Evolutionary conservation across 352 stramenopile species (phyloP).

Genomic region (Phytophthora sansomeana): DNA sequence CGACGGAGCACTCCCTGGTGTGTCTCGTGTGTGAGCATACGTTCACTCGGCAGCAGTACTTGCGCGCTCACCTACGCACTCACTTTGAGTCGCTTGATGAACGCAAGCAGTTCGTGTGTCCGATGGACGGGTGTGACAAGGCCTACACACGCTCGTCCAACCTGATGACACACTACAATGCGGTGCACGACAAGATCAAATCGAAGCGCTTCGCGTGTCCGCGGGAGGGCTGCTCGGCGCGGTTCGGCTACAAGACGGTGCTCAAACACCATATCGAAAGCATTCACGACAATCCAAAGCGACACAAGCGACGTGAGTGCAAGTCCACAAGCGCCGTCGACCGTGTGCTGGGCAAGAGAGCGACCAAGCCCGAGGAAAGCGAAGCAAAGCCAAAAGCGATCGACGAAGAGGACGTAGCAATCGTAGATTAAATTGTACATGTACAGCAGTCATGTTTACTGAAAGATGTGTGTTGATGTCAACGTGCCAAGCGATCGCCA

Average conservation of each 20-base stretch:
- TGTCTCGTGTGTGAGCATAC: constrained; percentile 63
- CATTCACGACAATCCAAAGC: constrained; percentile 58
- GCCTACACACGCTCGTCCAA: constrained; percentile 78
- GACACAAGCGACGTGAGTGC: constrained; percentile 33
- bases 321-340: constrained; percentile 42
- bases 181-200: constrained; percentile 65
- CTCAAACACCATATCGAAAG: constrained; percentile 68
- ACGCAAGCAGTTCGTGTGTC: constrained; percentile 69
- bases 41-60: constrained; percentile 60
- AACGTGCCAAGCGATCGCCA: too few species aligned
- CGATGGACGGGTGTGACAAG: constrained; percentile 64
- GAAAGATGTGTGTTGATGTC: too few species aligned
- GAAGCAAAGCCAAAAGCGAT: background rate
- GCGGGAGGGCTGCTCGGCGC: constrained; percentile 57
- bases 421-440: constrained; percentile 19
- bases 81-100: constrained; percentile 72
- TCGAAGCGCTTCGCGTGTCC: constrained; percentile 74
- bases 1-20: constrained; percentile 23
- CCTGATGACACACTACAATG: constrained; percentile 80
- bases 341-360: constrained; percentile 40
- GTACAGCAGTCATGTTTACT: background rate
- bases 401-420: constrained; percentile 7
- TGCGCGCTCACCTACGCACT: constrained; percentile 67
- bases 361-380: background rate
- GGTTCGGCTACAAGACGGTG: constrained; percentile 83